Base-by-base conservation (phyloP, 192 early-diverging fungal species). In the Backusella sp. region DNA sequence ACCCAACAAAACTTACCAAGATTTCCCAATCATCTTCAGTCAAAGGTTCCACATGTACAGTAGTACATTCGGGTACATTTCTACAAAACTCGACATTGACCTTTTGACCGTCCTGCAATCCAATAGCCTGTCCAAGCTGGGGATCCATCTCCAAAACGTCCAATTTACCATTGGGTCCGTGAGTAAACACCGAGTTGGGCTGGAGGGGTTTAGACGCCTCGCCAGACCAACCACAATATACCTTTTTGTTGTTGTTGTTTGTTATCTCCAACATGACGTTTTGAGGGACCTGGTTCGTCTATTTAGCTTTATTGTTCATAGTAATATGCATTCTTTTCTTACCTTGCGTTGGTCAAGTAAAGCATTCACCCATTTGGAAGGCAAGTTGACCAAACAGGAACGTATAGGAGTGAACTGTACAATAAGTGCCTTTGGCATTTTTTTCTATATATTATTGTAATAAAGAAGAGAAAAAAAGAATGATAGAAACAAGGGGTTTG, bases 11-110 rank as follows among this genome's bases (percentile, higher is more conserved):
- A 28, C 81, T 72, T 85, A 88, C 88, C 80, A 95, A 70, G 59
- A 95, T 93, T 80, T 95, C 93, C 92, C 92, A 95, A 79, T 95
- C 93, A 68, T 95, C 92, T 41, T 88, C 87, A 7, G 85, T 85
- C 62, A 81, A 83, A 0, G 93, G 92, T 62, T 91, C 94, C 28
- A 94, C 92, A 73, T 88, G 81, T 0, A 92, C 90, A 41, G 85
- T 83, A 12, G 83, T 82, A 34, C 91, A 90, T 15, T 86, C 85
- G 14, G 83, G 84, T 9, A 88, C 80, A 49, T 87, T 77, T 21
- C 86, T 76, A 68, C 87, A 84, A 79, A 92, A 89, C 69, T 88
- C 90, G 30, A 93, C 84, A 5, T 81, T 78, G 15, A 93, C 90
- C 14, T 71, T 86, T 36, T 86, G 83, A 11, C 92, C 91, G 41